Base-by-base conservation (phyloP, 768 basidiomycete species). In the Pleurotus tuber-regium region DNA sequence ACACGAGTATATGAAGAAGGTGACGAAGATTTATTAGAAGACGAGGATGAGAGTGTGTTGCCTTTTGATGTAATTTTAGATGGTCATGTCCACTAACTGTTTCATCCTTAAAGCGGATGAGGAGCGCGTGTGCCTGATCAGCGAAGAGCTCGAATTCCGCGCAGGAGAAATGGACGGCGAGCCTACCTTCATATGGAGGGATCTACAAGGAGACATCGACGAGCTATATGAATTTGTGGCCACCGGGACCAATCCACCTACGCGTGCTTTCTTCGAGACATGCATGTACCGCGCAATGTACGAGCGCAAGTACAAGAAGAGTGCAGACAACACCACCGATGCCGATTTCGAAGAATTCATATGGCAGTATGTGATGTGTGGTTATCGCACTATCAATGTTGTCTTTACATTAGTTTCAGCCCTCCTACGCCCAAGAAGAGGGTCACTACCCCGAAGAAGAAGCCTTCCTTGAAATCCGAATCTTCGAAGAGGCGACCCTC, bases 1-100 rank as follows among this genome's bases (percentile, higher is more conserved):
- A 97, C 94, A n/a, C 78, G 95, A 54, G 94, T 97, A 1, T 98
- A 91, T 62, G 93, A 98, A 59, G 96, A 98, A 56, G 97, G 93
- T 2, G 95, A 98, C 63, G 93, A 96, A 67, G 89, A 96, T 61
- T 67, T 98, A 35, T 70, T 98, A 14, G 94, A 97, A 61, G 96
- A 98, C 59, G 92, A 96, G 66, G 93, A 93, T 52, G 87, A 90
- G 72, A 88, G 88, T 87, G 57, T 59, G 83, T 70, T 19, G 25
- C 43, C n/a, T n/a, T n/a, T n/a, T n/a, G n/a, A n/a, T n/a, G n/a
- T n/a, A n/a, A n/a, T n/a, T n/a, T n/a, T n/a, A n/a, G n/a, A n/a
- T n/a, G n/a, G n/a, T n/a, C n/a, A n/a, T n/a, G n/a, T n/a, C n/a
- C n/a, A n/a, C n/a, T n/a, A n/a, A n/a, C n/a, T n/a, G n/a, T n/a